These are phyloP conservation scores for Chenopodium album DNA, from an alignment of 148 eudicot genomes.

Conservation along the genomic window DNA sequence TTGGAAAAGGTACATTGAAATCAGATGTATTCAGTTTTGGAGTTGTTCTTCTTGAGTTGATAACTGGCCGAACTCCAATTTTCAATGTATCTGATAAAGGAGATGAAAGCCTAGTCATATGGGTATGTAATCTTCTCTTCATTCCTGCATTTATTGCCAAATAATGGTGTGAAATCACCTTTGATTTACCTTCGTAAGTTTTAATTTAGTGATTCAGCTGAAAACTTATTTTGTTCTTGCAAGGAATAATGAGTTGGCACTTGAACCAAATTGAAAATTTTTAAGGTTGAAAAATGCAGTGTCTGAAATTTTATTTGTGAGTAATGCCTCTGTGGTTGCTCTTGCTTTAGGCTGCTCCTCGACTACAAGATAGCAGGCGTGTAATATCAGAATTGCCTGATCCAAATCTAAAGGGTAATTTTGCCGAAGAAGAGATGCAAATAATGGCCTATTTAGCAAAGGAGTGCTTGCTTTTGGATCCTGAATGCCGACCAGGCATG, in stretches of 20 bases:
- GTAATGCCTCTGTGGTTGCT: background rate
- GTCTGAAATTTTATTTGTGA: background rate
- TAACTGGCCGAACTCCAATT: slow-evolving; percentile 85
- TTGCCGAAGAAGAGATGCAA: slow-evolving; percentile 79
- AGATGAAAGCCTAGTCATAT: slow-evolving; percentile 88
- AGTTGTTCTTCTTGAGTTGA: slow-evolving; percentile 90
- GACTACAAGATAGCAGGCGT: slow-evolving; percentile 57
- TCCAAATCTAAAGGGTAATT: slow-evolving; percentile 57
- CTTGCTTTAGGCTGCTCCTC: slow-evolving; percentile 70
- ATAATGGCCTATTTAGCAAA: slow-evolving; percentile 94
- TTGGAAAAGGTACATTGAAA: slow-evolving; percentile 81
- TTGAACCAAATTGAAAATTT: background rate
- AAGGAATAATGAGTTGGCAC: background rate
- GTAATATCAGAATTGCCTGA: slow-evolving; percentile 79
- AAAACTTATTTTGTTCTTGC: background rate
- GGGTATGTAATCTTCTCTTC: slow-evolving; percentile 50
- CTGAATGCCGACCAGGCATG: slow-evolving; percentile 91
- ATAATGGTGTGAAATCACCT: background rate
- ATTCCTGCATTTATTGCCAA: background rate
- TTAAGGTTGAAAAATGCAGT: background rate
- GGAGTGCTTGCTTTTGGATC: slow-evolving; percentile 89
- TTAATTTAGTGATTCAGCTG: background rate
- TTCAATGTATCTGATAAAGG: slow-evolving; percentile 46
- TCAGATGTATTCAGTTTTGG: slow-evolving; percentile 99
- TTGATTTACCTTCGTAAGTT: background rate